Conservation (phyloP, 441 rosid species). For the Eutrema salsugineum region DNA sequence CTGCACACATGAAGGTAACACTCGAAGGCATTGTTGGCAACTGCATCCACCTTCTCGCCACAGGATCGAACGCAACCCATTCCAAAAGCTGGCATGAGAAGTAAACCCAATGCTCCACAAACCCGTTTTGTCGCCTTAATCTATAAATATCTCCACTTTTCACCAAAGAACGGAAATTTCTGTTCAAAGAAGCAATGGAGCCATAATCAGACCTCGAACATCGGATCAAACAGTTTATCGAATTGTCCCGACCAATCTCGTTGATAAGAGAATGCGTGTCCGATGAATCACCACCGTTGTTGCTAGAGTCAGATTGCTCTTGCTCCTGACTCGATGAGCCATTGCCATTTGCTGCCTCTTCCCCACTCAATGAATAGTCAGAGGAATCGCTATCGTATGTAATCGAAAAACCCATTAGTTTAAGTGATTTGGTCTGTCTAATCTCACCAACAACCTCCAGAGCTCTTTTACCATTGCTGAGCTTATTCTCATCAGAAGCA, state of each 20-base stretch:
- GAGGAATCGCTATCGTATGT: constrained; percentile 23
- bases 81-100: constrained; percentile 82
- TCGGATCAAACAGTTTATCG: constrained; percentile 63
- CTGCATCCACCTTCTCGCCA: constrained; percentile 71
- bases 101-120: constrained; percentile 92
- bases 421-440: constrained; percentile 37
- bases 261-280: constrained; percentile 67
- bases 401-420: constrained; percentile 34
- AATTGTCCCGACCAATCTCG: constrained; percentile 71
- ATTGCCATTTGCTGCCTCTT: background rate
- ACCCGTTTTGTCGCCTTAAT: constrained; percentile 51
- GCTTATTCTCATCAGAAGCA: background rate
- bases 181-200: constrained; percentile 66
- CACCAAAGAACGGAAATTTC: constrained; percentile 63
- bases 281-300: constrained; percentile 45
- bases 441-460: constrained; percentile 32
- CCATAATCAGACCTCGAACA: constrained; percentile 88
- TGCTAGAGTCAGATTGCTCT: constrained; percentile 17
- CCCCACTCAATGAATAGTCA: constrained; percentile 22
- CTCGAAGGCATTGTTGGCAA: constrained; percentile 77
- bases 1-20: constrained; percentile 70
- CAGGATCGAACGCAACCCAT: constrained; percentile 95
- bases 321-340: constrained; percentile 3
- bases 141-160: constrained; percentile 70
- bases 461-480: constrained; percentile 47